Base-by-base conservation (phyloP, 257 asterid genomes). In the Paulownia fortunei region DNA sequence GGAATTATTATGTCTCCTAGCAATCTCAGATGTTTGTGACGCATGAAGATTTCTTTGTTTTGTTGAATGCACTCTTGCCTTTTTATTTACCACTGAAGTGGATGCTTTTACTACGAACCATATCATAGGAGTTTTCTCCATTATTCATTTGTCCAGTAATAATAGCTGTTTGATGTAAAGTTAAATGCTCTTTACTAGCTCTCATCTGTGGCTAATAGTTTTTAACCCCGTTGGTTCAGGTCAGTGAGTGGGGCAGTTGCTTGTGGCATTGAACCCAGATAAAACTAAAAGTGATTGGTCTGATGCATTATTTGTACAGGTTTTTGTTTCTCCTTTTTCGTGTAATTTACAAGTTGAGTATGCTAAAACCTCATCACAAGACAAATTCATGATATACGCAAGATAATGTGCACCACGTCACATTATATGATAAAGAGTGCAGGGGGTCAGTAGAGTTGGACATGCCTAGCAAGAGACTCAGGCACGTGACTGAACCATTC, bases 241-340 rank as follows among this genome's bases (percentile, higher is more conserved):
- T 90, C 64, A 80, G 92, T 68, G 84, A 77, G 71, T 92, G 97
- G 88, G 99, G 72, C 87, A 76, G 77, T 81, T 88, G 82, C 88
- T 89, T 71, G 91, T 89, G 85, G 81, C 81, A 44, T 74, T 84
- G 83, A 84, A 58, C 49, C 79, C 83, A 15, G 93, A 86, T 52
- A 76, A 77, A 72, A 74, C 80, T 62, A 83, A 76, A 74, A 74
- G 69, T 65, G 88, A 85, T 24, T 89, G 91, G 86, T 87, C 92
- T n/a, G 96, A 96, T 87, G 87, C 94, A 54, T 84, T 96, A 77
- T 93, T 95, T 80, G 81, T 93, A 68, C 99, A 96, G 98, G 98
- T 94, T 72, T 1, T 26, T 23, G 47, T 77, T 55, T 81, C 61
- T 85, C 69, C 80, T 59, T 81, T 47, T 26, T 60, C 1, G 37